These are phyloP conservation scores for Nannizzia gypsea DNA, from an alignment of 2,329 filamentous ascomycete species.

Conservation along the genomic window DNA sequence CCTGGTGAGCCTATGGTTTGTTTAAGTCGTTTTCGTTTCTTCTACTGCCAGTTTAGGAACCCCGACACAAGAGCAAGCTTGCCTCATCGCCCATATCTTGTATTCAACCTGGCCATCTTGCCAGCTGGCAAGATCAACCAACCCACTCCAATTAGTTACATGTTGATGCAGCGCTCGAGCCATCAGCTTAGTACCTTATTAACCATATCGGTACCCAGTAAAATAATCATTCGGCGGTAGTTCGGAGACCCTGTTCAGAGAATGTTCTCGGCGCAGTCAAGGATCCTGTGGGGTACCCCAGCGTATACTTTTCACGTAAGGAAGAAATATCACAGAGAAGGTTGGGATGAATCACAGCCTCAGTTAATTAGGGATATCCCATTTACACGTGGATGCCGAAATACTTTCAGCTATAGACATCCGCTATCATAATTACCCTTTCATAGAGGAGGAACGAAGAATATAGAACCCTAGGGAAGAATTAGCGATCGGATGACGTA, in stretches of 20 bases:
- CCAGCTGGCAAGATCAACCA: not conserved
- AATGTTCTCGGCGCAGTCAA: not conserved
- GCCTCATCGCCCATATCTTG: not conserved
- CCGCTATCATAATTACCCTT: not conserved
- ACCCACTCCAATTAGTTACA: not conserved
- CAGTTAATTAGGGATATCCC: too few relatives aligned
- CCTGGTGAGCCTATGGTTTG: not conserved
- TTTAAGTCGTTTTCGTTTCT: not conserved
- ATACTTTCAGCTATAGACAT: too few relatives aligned
- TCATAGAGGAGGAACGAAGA: not conserved
- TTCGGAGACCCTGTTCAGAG: not conserved
- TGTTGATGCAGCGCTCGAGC: not conserved
- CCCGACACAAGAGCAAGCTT: not conserved
- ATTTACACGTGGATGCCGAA: too few relatives aligned
- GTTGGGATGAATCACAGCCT: too few relatives aligned
- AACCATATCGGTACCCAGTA: not conserved
- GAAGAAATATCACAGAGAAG: too few relatives aligned
- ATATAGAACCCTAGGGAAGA: not conserved
- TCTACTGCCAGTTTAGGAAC: not conserved
- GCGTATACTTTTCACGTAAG: too few relatives aligned
- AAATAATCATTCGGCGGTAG: not conserved
- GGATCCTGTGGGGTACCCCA: not conserved
- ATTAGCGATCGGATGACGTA: not conserved
- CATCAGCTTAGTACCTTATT: not conserved
- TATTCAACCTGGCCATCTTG: not conserved